These are phyloP conservation scores for Eimeria zaria DNA, from an alignment of 169 alveolate species.

Conservation along the genomic window DNA sequence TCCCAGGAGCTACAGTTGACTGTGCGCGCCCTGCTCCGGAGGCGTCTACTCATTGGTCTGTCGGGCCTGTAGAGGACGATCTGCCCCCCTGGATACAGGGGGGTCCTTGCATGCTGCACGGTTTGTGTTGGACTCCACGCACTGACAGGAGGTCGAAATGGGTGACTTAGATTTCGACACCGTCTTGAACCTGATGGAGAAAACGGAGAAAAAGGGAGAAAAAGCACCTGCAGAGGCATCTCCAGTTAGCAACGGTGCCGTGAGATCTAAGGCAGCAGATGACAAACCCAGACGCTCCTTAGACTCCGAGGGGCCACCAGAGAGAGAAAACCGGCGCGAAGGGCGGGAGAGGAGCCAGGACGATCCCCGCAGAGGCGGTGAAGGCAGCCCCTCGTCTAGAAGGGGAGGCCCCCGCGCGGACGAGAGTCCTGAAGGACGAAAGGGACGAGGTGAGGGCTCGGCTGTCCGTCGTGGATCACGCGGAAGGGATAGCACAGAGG, in stretches of 20 bases:
- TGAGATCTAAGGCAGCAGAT: conserved; percentile 30
- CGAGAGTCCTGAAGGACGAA: conserved; percentile 37
- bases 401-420: conserved; percentile 16
- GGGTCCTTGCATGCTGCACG: conserved; percentile 9
- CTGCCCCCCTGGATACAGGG: not conserved
- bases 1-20: not conserved
- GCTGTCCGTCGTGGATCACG: conserved; percentile 8
- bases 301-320: conserved; percentile 56
- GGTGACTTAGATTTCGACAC: conserved; percentile 71
- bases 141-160: conserved; percentile 41
- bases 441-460: conserved; percentile 43
- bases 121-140: not conserved
- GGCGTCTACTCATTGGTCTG: not conserved
- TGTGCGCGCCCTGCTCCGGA: not conserved
- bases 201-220: conserved; percentile 36
- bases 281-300: conserved; percentile 7
- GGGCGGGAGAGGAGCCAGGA: conserved; percentile 69
- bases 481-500: conserved; percentile 32
- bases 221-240: conserved; percentile 35
- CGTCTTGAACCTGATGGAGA: conserved; percentile 54
- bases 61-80: not conserved
- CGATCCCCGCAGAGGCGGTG: conserved; percentile 3
- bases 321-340: conserved; percentile 32
- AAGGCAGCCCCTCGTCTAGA: conserved; percentile 20
- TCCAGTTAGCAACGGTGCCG: conserved; percentile 61